phyloP scores from a whole-genome alignment of 768 basidiomycete species.

The Amanita brunnescens region DNA sequence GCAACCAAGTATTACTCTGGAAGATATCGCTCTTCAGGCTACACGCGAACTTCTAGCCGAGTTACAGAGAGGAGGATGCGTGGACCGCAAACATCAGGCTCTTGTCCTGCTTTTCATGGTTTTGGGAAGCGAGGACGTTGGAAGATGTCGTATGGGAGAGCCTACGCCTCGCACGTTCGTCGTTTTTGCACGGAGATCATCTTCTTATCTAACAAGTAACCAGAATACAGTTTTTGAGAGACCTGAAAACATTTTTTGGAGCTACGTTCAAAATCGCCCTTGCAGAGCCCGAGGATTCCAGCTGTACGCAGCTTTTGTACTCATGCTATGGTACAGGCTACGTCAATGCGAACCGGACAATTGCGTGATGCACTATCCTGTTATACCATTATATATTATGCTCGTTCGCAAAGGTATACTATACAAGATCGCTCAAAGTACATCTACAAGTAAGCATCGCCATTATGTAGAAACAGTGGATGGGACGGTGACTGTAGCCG shows the following conservation, averaged over 20 bases:
- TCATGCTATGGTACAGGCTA: conserved; percentile 93
- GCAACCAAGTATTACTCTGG: conserved; percentile 75
- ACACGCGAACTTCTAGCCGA: conserved; percentile 73
- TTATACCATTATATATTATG: conserved; percentile 3
- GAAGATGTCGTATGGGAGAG: conserved; percentile 78
- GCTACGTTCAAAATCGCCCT: conserved; percentile 87
- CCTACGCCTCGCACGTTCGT: conserved; percentile 75
- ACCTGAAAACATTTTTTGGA: conserved; percentile 75
- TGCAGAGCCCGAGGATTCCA: conserved; percentile 41
- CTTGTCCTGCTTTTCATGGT: conserved; percentile 87
- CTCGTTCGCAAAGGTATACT: not conserved
- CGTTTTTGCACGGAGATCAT: conserved; percentile 1
- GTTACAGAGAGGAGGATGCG: conserved; percentile 76
- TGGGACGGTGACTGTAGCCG: not conserved
- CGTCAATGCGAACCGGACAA: conserved; percentile 74
- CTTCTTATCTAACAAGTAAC: conserved; percentile 1
- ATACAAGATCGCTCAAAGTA: not conserved
- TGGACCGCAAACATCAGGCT: conserved; percentile 84
- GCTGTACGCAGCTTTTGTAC: conserved; percentile 58
- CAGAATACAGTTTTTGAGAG: conserved; percentile 89
- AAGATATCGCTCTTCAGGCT: conserved; percentile 84
- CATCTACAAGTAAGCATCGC: not conserved
- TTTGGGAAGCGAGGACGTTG: conserved; percentile 95
- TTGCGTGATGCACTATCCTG: conserved; percentile 38
- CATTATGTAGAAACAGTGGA: not conserved